These are phyloP conservation scores for Incumbomyces lentus DNA, from an alignment of 2,329 filamentous ascomycete species.

Conservation along the genomic window DNA sequence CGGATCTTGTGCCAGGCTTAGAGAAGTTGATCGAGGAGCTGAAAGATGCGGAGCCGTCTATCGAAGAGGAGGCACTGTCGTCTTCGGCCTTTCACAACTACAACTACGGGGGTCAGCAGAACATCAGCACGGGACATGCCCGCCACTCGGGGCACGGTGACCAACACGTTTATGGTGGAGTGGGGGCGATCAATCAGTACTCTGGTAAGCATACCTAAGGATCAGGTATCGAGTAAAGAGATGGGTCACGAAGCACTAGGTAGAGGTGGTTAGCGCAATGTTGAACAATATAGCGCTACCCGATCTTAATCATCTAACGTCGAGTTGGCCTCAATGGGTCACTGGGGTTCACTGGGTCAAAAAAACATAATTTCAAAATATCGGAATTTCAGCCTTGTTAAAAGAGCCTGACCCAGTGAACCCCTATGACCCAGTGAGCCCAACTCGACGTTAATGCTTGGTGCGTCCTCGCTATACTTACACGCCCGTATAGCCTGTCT, in stretches of 20 bases:
- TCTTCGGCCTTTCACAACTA: neutral
- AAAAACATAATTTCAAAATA: too few relatives aligned
- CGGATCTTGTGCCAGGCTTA: neutral
- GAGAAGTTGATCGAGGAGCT: slow-evolving; percentile 8
- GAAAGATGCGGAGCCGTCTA: neutral
- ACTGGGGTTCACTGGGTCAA: too few relatives aligned
- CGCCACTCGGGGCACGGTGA: neutral
- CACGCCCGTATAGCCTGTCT: neutral
- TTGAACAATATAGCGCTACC: neutral
- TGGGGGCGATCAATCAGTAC: neutral
- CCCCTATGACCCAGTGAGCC: too few relatives aligned
- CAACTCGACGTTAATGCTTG: too few relatives aligned
- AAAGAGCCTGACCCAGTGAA: too few relatives aligned
- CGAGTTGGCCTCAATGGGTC: neutral
- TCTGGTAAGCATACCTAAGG: neutral
- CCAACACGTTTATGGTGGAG: neutral
- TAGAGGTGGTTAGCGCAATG: neutral
- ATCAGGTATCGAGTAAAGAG: neutral
- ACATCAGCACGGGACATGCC: neutral
- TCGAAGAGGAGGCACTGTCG: slow-evolving; percentile 4
- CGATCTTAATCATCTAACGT: neutral
- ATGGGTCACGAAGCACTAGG: neutral
- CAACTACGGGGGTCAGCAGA: neutral
- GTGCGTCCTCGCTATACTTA: too few relatives aligned
- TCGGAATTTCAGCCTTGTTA: too few relatives aligned